phyloP scores from a whole-genome alignment of 2,329 filamentous ascomycete genomes.

The Dactylonectria estremocensis region DNA sequence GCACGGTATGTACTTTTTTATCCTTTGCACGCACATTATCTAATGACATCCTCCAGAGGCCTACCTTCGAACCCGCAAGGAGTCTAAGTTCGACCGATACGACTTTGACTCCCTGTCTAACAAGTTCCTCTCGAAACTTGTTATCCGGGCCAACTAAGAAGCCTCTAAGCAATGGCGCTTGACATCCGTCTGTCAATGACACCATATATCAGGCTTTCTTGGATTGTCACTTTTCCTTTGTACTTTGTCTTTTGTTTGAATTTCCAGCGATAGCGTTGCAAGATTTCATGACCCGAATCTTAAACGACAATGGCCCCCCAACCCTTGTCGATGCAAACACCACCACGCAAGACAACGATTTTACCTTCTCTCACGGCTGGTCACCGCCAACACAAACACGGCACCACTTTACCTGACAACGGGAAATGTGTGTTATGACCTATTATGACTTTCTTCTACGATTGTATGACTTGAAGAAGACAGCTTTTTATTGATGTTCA shows the following conservation, averaged over 20 bases:
- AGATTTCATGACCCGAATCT: slow-evolving; percentile 52
- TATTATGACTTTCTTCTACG: slow-evolving; percentile 58
- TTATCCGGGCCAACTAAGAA: slow-evolving; percentile 89
- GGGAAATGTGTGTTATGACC: slow-evolving; percentile 56
- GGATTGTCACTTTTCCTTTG: slow-evolving; percentile 48
- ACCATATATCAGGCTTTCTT: slow-evolving; percentile 28
- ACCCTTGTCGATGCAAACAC: slow-evolving; percentile 46
- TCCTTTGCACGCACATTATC: slow-evolving; percentile 6
- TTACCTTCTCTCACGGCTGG: slow-evolving; percentile 53
- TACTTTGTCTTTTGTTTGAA: slow-evolving; percentile 50
- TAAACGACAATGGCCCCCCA: slow-evolving; percentile 49
- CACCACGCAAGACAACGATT: slow-evolving; percentile 41
- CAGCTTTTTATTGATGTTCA: slow-evolving; percentile 48
- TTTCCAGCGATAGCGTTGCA: slow-evolving; percentile 63
- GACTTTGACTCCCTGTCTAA: slow-evolving; percentile 97
- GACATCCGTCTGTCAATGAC: slow-evolving; percentile 38
- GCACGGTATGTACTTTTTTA: slow-evolving; percentile 79
- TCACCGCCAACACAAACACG: slow-evolving; percentile 50
- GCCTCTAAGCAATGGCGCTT: slow-evolving; percentile 30
- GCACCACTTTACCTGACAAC: slow-evolving; percentile 51
- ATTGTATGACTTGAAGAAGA: slow-evolving; percentile 62
- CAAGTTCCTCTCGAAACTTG: slow-evolving; percentile 96
- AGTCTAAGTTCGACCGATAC: slow-evolving; percentile 87
- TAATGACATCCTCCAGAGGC: slow-evolving; percentile 72
- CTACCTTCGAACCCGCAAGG: slow-evolving; percentile 86